Percentiles rank a stretch among this genome's conserved stretches.
Conservation (phyloP, 176 grass and related monocot genomes). For the Triticum turgidum region DNA sequence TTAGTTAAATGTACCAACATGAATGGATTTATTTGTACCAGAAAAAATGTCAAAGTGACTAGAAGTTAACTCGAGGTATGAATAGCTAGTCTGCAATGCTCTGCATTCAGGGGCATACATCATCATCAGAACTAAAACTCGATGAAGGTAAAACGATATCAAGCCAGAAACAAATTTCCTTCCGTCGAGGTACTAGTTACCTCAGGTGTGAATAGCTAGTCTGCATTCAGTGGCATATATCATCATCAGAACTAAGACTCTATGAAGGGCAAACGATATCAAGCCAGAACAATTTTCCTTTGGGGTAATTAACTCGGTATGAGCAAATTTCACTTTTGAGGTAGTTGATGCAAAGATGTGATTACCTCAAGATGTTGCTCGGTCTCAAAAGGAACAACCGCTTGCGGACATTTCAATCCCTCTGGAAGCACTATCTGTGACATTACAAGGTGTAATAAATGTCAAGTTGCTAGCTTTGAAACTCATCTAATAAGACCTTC, state of each 20-base stretch:
- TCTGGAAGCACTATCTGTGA: too few relatives aligned
- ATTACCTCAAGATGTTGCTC: too few relatives aligned
- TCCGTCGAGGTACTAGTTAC: too few relatives aligned
- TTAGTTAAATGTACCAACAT: too few relatives aligned
- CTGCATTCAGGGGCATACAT: constrained; percentile 34
- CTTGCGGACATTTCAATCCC: too few relatives aligned
- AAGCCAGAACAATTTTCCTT: neutral
- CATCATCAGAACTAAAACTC: neutral
- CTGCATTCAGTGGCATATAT: constrained; percentile 34
- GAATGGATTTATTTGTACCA: too few relatives aligned
- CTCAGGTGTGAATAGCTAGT: constrained; percentile 74
- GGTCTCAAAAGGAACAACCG: too few relatives aligned
- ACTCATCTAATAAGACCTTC: too few relatives aligned
- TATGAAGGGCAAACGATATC: neutral
- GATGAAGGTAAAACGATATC: neutral
- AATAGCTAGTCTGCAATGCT: constrained; percentile 37
- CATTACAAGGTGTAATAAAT: too few relatives aligned
- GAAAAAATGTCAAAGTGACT: too few relatives aligned
- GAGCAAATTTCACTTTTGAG: neutral
- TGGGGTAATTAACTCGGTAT: neutral
- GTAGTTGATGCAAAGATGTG: too few relatives aligned
- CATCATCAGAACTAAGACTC: neutral
- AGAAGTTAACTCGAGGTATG: constrained; percentile 37
- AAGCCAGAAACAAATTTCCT: neutral
- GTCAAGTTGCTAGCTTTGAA: too few relatives aligned